phyloP scores from a whole-genome alignment of 495 filamentous ascomycete species.

The Annulohypoxylon stygium region DNA sequence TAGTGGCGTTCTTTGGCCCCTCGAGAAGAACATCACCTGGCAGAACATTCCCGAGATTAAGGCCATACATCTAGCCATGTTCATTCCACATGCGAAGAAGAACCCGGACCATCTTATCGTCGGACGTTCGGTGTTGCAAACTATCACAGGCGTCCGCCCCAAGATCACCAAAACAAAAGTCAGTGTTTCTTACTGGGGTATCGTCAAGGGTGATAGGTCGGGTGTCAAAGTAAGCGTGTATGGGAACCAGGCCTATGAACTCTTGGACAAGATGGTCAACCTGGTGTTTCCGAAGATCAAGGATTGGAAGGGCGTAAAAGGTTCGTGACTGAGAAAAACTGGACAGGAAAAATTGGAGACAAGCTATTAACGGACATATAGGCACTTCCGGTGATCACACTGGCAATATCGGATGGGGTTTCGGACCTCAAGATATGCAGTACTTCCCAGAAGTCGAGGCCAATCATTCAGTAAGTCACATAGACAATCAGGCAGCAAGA shows the following conservation, averaged over 20 bases:
- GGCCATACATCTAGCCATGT: constrained; percentile 83
- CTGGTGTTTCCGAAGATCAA: constrained; percentile 94
- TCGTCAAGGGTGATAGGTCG: constrained; percentile 68
- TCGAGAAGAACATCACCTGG: constrained; percentile 84
- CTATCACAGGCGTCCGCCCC: constrained; percentile 84
- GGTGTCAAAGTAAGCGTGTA: constrained; percentile 76
- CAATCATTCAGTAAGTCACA: constrained; percentile 85
- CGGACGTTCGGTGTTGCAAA: constrained; percentile 84
- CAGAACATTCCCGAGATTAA: constrained; percentile 85
- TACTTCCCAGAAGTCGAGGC: constrained; percentile 93
- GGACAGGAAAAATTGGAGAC: neutral
- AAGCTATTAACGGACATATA: constrained; percentile 39
- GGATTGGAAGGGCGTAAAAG: constrained; percentile 88
- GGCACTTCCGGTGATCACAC: constrained; percentile 79
- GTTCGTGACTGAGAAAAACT: constrained; percentile 54
- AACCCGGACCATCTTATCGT: constrained; percentile 79
- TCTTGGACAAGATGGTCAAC: constrained; percentile 85
- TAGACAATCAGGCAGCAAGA: constrained; percentile 25
- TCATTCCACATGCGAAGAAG: constrained; percentile 71
- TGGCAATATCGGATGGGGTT: constrained; percentile 87
- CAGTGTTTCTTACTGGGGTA: constrained; percentile 74
- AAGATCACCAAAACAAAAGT: constrained; percentile 74
- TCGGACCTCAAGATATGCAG: constrained; percentile 76
- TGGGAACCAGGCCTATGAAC: constrained; percentile 87
- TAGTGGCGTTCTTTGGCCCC: constrained; percentile 68